A percentile compares a stretch with the other conserved stretches of the same genome.
These are phyloP conservation scores for Colletotrichum sublineola DNA, from an alignment of 2,329 filamentous ascomycete species.

Conservation along the genomic window DNA sequence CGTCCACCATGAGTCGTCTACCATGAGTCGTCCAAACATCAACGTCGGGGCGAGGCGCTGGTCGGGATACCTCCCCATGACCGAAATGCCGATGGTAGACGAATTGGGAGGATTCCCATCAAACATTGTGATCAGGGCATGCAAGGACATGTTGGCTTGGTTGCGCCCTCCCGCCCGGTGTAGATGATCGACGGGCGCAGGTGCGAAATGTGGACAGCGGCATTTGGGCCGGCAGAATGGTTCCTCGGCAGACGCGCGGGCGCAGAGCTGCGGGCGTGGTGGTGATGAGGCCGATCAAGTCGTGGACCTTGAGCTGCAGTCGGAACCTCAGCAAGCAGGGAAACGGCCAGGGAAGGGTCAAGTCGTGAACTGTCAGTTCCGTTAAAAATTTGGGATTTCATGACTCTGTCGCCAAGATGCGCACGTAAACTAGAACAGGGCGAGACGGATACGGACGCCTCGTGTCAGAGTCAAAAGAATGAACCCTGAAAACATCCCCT, in stretches of 20 bases:
- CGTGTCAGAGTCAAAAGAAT: background rate
- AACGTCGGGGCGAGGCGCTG: background rate
- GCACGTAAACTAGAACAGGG: background rate
- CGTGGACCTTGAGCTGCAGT: constrained; percentile 8
- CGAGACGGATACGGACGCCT: background rate
- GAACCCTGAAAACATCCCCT: background rate
- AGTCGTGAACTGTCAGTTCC: constrained; percentile 14
- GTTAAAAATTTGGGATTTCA: background rate
- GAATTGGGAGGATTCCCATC: background rate
- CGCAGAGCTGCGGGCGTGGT: constrained; percentile 36
- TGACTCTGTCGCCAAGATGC: constrained; percentile 12
- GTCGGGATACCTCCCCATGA: background rate
- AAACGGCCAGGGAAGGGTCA: background rate
- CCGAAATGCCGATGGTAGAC: background rate
- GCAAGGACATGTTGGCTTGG: background rate
- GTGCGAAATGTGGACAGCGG: constrained; percentile 16
- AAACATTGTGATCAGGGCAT: background rate
- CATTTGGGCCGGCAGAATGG: constrained; percentile 3
- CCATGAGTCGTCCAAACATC: constrained; percentile 12
- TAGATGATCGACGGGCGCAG: constrained; percentile 8
- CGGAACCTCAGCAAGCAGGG: constrained; percentile 8
- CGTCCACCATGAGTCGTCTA: background rate
- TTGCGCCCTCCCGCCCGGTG: background rate
- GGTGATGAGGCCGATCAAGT: constrained; percentile 26
- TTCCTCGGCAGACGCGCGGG: constrained; percentile 34